Conservation (phyloP, 129 eudicot species). For the Apium graveolens region DNA sequence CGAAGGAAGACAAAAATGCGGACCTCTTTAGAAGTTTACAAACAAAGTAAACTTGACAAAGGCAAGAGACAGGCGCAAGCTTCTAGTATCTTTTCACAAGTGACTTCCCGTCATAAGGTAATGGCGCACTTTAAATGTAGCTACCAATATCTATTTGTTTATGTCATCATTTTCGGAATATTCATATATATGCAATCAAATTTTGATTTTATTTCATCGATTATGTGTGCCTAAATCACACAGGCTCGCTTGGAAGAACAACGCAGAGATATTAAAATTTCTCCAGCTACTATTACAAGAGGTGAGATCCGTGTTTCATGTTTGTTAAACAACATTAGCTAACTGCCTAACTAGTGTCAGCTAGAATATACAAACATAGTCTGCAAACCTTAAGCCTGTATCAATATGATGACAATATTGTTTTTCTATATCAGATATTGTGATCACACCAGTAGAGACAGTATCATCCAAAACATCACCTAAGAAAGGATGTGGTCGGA, state of each 20-base stretch:
- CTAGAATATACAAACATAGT: not conserved
- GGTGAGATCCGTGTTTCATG: not conserved
- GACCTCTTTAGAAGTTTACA: not conserved
- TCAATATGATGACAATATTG: not conserved
- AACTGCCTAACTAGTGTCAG: not conserved
- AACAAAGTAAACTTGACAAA: too few relatives aligned
- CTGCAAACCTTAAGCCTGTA: not conserved
- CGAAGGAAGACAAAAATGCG: not conserved
- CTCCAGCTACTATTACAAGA: not conserved
- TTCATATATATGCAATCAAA: not conserved
- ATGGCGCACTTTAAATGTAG: not conserved
- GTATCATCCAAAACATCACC: not conserved
- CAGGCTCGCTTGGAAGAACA: not conserved
- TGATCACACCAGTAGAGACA: not conserved
- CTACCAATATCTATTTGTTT: not conserved
- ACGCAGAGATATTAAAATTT: not conserved
- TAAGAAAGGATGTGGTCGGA: not conserved
- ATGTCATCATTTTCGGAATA: too few relatives aligned
- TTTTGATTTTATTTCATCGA: not conserved
- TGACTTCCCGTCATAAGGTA: not conserved
- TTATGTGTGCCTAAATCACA: not conserved
- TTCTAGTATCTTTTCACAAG: not conserved
- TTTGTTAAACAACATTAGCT: too few relatives aligned
- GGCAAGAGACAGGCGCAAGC: not conserved
- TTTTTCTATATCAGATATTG: not conserved